Percentiles rank a stretch among this genome's conserved stretches.
phyloP scores from a whole-genome alignment of 1,284 basidiomycete genomes.

The Thelephora terrestris region DNA sequence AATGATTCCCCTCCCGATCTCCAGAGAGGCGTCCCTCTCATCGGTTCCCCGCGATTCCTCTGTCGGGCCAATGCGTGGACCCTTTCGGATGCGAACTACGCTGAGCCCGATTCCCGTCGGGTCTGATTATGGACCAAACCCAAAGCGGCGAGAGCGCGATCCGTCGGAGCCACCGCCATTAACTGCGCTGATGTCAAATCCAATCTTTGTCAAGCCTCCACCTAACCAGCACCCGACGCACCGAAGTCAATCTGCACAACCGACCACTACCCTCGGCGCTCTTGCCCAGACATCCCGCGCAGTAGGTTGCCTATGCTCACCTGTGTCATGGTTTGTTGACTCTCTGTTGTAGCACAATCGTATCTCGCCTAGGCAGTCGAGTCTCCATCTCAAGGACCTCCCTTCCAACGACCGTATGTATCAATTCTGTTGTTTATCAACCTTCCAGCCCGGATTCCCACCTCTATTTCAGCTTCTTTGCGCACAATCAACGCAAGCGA shows the following conservation, averaged over 20 bases:
- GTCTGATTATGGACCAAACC: constrained; percentile 34
- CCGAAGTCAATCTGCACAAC: constrained; percentile 12
- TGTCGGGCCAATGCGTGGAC: constrained; percentile 29
- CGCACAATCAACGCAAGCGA: constrained; percentile 43
- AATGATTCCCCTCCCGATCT: constrained; percentile 1
- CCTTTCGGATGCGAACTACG: constrained; percentile 53
- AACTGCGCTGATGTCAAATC: constrained; percentile 45
- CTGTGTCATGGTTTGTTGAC: constrained; percentile 3
- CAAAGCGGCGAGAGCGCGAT: constrained; percentile 29
- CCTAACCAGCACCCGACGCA: constrained; percentile 20
- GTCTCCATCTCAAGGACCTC: constrained; percentile 6
- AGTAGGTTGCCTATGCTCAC: constrained; percentile 27
- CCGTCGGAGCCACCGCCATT: constrained; percentile 61
- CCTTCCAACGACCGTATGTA: neutral
- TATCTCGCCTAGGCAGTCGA: constrained; percentile 16
- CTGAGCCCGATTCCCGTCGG: constrained; percentile 58
- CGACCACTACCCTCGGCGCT: constrained; percentile 46
- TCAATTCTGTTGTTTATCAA: constrained; percentile 9
- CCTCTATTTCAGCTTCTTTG: constrained; percentile 18
- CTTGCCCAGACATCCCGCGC: constrained; percentile 46
- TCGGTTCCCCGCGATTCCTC: constrained; percentile 21
- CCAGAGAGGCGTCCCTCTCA: constrained; percentile 9
- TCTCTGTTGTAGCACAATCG: constrained; percentile 30
- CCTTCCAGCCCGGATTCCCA: neutral
- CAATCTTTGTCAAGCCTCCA: constrained; percentile 59